Conservation (phyloP, 2,329 filamentous ascomycete species). For the Pseudogymnoascus sp. region DNA sequence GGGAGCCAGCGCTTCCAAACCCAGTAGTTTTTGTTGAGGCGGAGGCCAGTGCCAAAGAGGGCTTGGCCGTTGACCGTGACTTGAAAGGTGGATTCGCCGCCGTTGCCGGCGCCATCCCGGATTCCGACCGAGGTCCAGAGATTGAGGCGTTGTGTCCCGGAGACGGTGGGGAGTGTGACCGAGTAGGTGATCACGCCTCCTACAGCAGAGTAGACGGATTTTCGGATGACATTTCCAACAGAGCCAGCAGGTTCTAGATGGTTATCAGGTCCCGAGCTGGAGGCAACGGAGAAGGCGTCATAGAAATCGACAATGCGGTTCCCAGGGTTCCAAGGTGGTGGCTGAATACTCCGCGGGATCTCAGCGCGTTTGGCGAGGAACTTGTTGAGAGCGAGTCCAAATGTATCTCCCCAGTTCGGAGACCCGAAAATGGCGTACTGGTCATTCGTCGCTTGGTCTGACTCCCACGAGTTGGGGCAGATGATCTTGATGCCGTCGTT, state of each 20-base stretch:
- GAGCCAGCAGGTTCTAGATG: slow-evolving; percentile 12
- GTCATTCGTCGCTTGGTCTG: slow-evolving; percentile 10
- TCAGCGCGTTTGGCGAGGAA: slow-evolving; percentile 13
- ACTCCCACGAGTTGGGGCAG: slow-evolving; percentile 16
- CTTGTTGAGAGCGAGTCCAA: slow-evolving; percentile 11
- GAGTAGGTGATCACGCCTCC: slow-evolving; percentile 11
- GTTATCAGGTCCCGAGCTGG: slow-evolving; percentile 11
- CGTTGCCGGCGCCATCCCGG: slow-evolving; percentile 14
- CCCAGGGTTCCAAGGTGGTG: slow-evolving; percentile 14
- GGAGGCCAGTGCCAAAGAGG: slow-evolving; percentile 12
- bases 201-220: slow-evolving; percentile 14
- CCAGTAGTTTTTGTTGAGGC: slow-evolving; percentile 12
- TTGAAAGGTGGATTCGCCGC: slow-evolving; percentile 14
- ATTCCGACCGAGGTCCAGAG: slow-evolving; percentile 16
- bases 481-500: slow-evolving; percentile 15
- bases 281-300: slow-evolving; percentile 9
- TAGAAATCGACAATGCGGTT: slow-evolving; percentile 12
- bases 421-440: slow-evolving; percentile 15
- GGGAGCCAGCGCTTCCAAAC: slow-evolving; percentile 15
- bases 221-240: slow-evolving; percentile 12
- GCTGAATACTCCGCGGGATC: slow-evolving; percentile 11
- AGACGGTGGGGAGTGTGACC: slow-evolving; percentile 10
- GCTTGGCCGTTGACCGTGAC: slow-evolving; percentile 10
- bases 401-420: slow-evolving; percentile 13
- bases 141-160: slow-evolving; percentile 11